Evolutionary conservation across 176 grass and related monocot species (phyloP), one percentile per base, ranked within the genome.

Genomic region (Alopecurus myosuroides): DNA sequence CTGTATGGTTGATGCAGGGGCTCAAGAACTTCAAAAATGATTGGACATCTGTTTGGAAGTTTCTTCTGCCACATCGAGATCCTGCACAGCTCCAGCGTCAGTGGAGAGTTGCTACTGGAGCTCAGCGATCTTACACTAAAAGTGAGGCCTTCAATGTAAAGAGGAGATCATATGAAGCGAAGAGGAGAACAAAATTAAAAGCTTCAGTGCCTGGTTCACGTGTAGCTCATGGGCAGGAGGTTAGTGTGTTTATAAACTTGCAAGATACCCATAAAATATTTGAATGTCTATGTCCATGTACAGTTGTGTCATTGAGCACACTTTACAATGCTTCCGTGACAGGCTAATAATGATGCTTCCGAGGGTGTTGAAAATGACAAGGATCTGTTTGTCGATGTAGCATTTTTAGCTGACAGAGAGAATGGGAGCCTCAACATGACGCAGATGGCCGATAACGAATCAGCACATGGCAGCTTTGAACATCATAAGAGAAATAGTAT

Each of bases 381-480:
- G 79, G 93, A 99, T 92, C 80, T 84, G 6, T 98, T 89, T 87
- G 91, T 94, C 80, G 90, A 95, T 58, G 96, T 95, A 91, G 93
- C 93, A 85, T 92, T 94, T 88, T 90, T 98, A 48, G 91, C 86
- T 45, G 93, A 94, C 55, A 77, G 77, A 64, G 89, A 94, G 81
- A 80, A 83, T 64, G 84, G 87, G 58, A 92, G 84, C 40, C 31
- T 76, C 49, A 85, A 64, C 75, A 46, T 70, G 31, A 74, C 69
- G 51, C 78, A 87, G 18, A 55, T 76, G 65, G 81, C 77, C 42
- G 45, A 77, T 87, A 66, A 84, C 63, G 70, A 85, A 67, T 91
- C 56, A 60, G 39, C 87, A 88, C 55, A 79, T 93, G 84, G 63
- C 49, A 76, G 52, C 52, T 9, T 57, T 80, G 81, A 86, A 13